Evolutionary conservation across 2,329 filamentous ascomycete species (phyloP).

Genomic region (Pleoardoris graminearum): DNA sequence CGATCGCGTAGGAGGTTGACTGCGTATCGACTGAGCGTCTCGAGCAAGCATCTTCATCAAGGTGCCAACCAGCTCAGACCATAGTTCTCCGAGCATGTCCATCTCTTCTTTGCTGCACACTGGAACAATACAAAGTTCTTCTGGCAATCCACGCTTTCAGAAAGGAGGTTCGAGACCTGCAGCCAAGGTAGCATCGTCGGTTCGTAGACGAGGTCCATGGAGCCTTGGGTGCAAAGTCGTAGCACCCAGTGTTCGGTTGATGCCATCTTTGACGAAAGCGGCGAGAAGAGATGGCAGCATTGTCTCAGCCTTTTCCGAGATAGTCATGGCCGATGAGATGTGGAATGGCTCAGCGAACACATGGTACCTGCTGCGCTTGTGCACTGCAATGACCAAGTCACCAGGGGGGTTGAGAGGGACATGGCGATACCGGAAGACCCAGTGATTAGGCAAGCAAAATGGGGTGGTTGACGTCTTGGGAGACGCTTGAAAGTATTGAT

Average conservation of each 20-base stretch:
- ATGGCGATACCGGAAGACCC: not conserved
- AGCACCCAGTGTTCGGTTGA: too few species aligned
- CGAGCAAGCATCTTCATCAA: not conserved
- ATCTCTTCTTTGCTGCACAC: not conserved
- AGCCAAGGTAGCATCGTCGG: not conserved
- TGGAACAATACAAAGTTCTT: not conserved
- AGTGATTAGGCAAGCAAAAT: not conserved
- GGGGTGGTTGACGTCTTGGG: not conserved
- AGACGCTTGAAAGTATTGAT: not conserved
- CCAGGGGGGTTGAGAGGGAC: not conserved
- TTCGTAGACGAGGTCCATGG: constrained; percentile 1
- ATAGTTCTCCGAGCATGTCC: not conserved
- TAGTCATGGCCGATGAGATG: not conserved
- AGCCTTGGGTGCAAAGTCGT: not conserved
- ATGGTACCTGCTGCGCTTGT: not conserved
- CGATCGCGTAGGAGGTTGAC: not conserved
- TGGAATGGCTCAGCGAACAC: not conserved
- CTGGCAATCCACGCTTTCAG: not conserved
- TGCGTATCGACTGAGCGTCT: not conserved
- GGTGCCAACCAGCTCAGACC: not conserved
- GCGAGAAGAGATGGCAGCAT: not conserved
- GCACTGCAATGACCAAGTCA: not conserved
- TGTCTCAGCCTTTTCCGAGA: not conserved
- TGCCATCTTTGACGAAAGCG: not conserved
- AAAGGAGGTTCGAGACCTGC: not conserved